phyloP scores from a whole-genome alignment of 1,284 basidiomycete species.

The Rhodotorula sp. region DNA sequence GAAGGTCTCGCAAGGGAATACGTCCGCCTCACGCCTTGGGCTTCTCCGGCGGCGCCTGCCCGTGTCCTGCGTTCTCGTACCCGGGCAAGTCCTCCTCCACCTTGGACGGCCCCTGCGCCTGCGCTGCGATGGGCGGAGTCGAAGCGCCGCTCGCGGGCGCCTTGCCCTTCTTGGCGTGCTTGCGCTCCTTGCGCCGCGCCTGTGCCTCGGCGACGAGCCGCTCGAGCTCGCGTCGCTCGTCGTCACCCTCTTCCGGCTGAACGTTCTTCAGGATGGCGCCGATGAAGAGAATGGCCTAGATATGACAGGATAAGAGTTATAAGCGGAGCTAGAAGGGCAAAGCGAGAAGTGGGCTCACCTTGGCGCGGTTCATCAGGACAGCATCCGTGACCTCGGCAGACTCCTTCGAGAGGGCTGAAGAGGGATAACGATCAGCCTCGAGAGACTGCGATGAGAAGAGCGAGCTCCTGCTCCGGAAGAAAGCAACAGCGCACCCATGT shows the following conservation, averaged over 20 bases:
- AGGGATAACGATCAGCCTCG: constrained; percentile 56
- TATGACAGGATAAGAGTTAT: background rate
- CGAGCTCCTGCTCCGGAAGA: no score
- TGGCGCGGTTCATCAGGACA: constrained; percentile 74
- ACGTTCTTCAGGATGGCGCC: constrained; percentile 84
- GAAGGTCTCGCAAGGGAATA: no score
- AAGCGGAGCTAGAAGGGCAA: background rate
- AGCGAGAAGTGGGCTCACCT: constrained; percentile 55
- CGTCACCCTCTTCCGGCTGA: constrained; percentile 81
- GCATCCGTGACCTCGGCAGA: constrained; percentile 74
- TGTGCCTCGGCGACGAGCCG: constrained; percentile 42
- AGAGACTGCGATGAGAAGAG: no score
- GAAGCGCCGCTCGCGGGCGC: background rate
- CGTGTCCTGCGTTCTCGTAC: no score
- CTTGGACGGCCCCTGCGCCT: no score
- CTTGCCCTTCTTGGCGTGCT: constrained; percentile 10
- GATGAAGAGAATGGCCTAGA: constrained; percentile 74
- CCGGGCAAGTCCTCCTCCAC: no score
- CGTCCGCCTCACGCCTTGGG: no score
- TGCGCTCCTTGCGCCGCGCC: constrained; percentile 38
- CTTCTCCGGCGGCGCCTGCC: no score
- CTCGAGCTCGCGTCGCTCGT: constrained; percentile 87
- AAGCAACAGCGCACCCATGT: constrained; percentile 62
- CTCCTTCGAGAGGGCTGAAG: constrained; percentile 71
- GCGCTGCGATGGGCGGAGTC: background rate